Conservation (phyloP, 495 filamentous ascomycete genomes). For the Trichodelitschia bisporula region DNA sequence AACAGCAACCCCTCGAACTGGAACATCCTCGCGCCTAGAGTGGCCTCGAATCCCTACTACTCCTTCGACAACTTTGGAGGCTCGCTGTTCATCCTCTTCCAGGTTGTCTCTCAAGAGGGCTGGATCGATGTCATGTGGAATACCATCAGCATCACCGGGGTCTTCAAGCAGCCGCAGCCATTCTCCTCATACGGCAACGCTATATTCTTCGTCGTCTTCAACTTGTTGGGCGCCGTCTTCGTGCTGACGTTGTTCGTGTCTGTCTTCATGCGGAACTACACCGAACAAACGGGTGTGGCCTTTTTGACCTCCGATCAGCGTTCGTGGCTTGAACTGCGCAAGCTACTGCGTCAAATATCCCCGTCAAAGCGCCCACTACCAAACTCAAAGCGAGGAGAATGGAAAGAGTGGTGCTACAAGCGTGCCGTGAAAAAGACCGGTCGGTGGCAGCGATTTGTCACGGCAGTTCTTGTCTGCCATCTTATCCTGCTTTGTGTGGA, state of each 20-base stretch:
- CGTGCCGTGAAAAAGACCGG: slow-evolving; percentile 86
- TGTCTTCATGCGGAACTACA: slow-evolving; percentile 99
- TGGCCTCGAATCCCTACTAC: slow-evolving; percentile 58
- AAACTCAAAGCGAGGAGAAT: slow-evolving; percentile 41
- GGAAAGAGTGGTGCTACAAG: slow-evolving; percentile 86
- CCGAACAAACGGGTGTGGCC: slow-evolving; percentile 92
- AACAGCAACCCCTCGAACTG: slow-evolving; percentile 60
- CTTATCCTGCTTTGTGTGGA: slow-evolving; percentile 64
- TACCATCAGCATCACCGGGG: slow-evolving; percentile 60
- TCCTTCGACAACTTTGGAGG: slow-evolving; percentile 87
- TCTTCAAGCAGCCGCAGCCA: slow-evolving; percentile 39
- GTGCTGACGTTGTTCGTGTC: slow-evolving; percentile 95
- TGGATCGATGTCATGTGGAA: slow-evolving; percentile 81
- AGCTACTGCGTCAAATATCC: slow-evolving; percentile 77
- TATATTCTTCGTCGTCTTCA: slow-evolving; percentile 88
- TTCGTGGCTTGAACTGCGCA: slow-evolving; percentile 88
- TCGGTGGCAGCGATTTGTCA: slow-evolving; percentile 69
- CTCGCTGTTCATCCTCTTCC: slow-evolving; percentile 87
- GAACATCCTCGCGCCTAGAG: slow-evolving; percentile 59
- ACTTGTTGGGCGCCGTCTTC: slow-evolving; percentile 89
- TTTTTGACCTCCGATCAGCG: slow-evolving; percentile 92
- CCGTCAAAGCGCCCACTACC: slow-evolving; percentile 72
- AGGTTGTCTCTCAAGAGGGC: slow-evolving; percentile 96
- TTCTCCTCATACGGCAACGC: slow-evolving; percentile 60
- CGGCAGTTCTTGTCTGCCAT: slow-evolving; percentile 55